These are phyloP conservation scores for Stachybotrys chartarum DNA, from an alignment of 2,329 filamentous ascomycete species.

Conservation along the genomic window DNA sequence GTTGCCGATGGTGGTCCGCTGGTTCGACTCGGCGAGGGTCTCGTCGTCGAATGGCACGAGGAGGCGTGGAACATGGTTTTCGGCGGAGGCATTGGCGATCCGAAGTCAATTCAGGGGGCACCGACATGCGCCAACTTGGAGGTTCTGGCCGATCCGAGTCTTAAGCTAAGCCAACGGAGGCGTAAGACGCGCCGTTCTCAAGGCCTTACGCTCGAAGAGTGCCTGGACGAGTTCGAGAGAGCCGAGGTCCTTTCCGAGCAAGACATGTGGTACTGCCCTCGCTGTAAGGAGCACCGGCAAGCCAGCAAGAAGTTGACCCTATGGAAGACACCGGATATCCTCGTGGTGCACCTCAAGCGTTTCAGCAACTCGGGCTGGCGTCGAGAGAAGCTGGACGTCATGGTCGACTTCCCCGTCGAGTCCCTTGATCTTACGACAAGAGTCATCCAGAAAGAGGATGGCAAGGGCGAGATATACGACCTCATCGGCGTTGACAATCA, in stretches of 20 bases:
- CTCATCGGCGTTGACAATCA: constrained; percentile 95
- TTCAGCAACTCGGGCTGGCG: constrained; percentile 81
- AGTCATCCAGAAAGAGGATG: constrained; percentile 72
- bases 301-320: constrained; percentile 96
- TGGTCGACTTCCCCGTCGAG: constrained; percentile 87
- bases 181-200: constrained; percentile 48
- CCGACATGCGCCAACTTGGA: constrained; percentile 49
- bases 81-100: constrained; percentile 25
- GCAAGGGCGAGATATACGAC: constrained; percentile 82
- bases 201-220: constrained; percentile 82
- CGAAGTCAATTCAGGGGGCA: constrained; percentile 46
- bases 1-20: constrained; percentile 51
- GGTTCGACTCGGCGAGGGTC: constrained; percentile 73
- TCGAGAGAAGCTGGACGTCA: constrained; percentile 83
- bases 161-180: constrained; percentile 55
- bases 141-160: constrained; percentile 52
- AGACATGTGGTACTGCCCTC: constrained; percentile 95
- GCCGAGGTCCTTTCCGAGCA: constrained; percentile 90
- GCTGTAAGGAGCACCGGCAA: constrained; percentile 87
- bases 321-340: constrained; percentile 93
- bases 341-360: constrained; percentile 91
- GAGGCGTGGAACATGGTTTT: constrained; percentile 69
- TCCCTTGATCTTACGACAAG: constrained; percentile 75
- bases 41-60: constrained; percentile 79
- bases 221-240: constrained; percentile 89